These are phyloP conservation scores for Clathrus columnatus DNA, from an alignment of 768 basidiomycete genomes.

Conservation along the genomic window DNA sequence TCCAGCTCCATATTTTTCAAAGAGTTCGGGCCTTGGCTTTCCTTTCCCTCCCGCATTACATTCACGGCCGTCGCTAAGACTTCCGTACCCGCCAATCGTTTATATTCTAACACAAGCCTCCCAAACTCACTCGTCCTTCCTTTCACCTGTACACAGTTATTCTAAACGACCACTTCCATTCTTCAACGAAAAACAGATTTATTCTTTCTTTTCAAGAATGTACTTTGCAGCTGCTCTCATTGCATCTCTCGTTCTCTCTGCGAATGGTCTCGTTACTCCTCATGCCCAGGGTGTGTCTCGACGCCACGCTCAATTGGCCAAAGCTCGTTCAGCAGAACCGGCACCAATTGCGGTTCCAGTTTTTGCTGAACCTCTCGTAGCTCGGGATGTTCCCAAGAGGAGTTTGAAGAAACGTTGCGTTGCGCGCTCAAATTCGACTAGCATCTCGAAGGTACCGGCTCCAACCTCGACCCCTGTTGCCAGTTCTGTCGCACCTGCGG, in stretches of 20 bases:
- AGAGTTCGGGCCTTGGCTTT: neutral
- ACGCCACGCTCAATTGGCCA: slow-evolving; percentile 9
- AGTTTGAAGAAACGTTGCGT: slow-evolving; percentile 1
- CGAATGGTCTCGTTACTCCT: slow-evolving; percentile 27
- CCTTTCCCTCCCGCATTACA: neutral
- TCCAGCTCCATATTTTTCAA: neutral
- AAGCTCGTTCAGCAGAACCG: slow-evolving; percentile 3
- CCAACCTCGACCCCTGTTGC: neutral
- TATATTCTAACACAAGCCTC: neutral
- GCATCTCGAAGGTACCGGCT: neutral
- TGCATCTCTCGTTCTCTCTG: slow-evolving; percentile 31
- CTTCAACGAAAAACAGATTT: slow-evolving; percentile 1
- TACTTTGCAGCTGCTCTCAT: slow-evolving; percentile 7
- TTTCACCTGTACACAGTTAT: slow-evolving; percentile 1
- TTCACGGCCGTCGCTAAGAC: neutral
- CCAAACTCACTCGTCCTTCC: neutral
- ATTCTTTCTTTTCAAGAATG: slow-evolving; percentile 1
- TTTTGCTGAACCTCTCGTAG: slow-evolving; percentile 8
- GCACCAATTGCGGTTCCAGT: slow-evolving; percentile 10
- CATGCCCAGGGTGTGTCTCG: slow-evolving; percentile 26
- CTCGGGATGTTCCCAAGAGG: neutral
- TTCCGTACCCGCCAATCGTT: neutral
- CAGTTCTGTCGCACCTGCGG: neutral
- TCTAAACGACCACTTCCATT: neutral
- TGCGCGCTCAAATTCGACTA: neutral